Evolutionary conservation across 2,329 filamentous ascomycete genomes (phyloP).

Genomic region (Trichoderma semiorbis): DNA sequence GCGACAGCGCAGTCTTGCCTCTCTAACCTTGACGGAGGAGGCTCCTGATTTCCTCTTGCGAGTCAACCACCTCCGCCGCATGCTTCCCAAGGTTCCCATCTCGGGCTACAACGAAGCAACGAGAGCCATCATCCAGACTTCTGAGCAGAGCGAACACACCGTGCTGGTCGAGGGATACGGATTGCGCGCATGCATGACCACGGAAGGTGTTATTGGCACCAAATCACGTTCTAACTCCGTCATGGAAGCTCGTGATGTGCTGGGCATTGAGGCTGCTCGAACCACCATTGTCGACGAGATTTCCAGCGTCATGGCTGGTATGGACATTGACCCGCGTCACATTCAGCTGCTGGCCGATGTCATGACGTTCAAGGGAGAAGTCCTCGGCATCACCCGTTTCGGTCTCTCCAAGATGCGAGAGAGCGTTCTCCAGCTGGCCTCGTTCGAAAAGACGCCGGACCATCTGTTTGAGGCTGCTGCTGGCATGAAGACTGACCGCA

Average conservation of each 20-base stretch:
- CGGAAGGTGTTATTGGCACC: constrained; percentile 80
- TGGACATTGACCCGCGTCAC: constrained; percentile 95
- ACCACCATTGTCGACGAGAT: constrained; percentile 89
- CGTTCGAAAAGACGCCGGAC: constrained; percentile 97
- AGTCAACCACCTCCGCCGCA: constrained; percentile 79
- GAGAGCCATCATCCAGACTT: constrained; percentile 84
- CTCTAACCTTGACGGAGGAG: constrained; percentile 42
- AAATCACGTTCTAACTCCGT: constrained; percentile 77
- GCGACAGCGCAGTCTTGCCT: constrained; percentile 36
- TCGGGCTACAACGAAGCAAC: constrained; percentile 83
- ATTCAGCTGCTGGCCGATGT: constrained; percentile 97
- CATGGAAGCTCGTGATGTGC: constrained; percentile 80
- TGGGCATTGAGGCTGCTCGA: constrained; percentile 93
- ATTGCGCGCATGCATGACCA: constrained; percentile 84
- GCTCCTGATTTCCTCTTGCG: constrained; percentile 61
- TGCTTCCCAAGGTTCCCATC: constrained; percentile 78
- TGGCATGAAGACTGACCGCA: constrained; percentile 84
- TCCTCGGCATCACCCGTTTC: constrained; percentile 94
- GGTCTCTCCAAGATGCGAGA: constrained; percentile 96
- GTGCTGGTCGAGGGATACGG: constrained; percentile 96
- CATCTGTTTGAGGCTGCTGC: constrained; percentile 94
- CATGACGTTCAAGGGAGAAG: constrained; percentile 98
- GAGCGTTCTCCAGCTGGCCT: constrained; percentile 86
- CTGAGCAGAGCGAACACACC: constrained; percentile 63
- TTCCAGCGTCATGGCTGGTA: constrained; percentile 80